Conservation (phyloP, 805 yeast species). For the Starmerella floricola region DNA sequence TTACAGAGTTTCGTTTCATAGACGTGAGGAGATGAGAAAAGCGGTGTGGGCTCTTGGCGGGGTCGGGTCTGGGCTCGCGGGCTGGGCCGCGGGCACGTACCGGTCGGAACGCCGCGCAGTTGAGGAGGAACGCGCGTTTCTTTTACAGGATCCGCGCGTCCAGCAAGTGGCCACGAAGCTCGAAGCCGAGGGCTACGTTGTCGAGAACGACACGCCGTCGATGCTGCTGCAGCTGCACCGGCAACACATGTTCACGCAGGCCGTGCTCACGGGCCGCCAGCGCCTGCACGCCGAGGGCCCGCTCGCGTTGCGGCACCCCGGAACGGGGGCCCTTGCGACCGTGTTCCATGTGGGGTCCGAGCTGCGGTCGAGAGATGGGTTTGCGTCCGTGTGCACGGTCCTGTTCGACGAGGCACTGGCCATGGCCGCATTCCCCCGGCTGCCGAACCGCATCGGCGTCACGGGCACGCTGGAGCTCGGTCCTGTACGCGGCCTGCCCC, state of each 20-base stretch:
- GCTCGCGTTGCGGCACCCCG: constrained; percentile 7
- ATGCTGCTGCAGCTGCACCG: constrained; percentile 8
- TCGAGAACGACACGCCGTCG: not conserved
- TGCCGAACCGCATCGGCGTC: constrained; percentile 72
- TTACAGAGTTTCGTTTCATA: no score
- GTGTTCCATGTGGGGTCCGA: constrained; percentile 11
- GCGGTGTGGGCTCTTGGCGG: not conserved
- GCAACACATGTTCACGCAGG: constrained; percentile 16
- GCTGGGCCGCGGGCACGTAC: not conserved
- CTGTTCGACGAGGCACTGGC: constrained; percentile 67
- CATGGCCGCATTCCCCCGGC: constrained; percentile 56
- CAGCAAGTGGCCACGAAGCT: no score
- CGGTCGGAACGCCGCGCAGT: not conserved
- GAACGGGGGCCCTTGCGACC: constrained; percentile 8
- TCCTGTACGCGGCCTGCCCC: constrained; percentile 21
- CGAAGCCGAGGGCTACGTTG: not conserved
- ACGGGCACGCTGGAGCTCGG: constrained; percentile 63
- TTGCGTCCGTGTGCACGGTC: constrained; percentile 71
- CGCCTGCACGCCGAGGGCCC: constrained; percentile 11
- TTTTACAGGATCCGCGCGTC: not conserved
- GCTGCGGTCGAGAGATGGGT: constrained; percentile 38
- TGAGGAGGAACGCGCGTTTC: not conserved
- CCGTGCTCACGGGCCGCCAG: constrained; percentile 5
- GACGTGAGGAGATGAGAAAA: no score
- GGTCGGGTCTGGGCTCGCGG: not conserved